Evolutionary conservation across 2,329 filamentous ascomycete genomes (phyloP), one percentile per base, ranked within the genome.

Genomic region (Cladosporium sp.): DNA sequence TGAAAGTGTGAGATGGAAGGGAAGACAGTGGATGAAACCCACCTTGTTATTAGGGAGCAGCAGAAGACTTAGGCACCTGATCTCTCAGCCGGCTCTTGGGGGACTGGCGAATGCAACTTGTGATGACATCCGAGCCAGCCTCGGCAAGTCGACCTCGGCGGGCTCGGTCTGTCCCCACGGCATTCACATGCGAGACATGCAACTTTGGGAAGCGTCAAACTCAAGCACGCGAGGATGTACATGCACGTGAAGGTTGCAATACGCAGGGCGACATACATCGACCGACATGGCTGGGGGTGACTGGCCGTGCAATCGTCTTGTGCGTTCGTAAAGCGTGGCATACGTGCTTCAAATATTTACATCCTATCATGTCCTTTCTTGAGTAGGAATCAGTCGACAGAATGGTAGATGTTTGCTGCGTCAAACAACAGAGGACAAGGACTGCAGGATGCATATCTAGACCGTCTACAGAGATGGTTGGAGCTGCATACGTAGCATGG

Each of bases 71-170:
- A 33, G 32, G 32, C 43, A 46, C 45, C 45, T 49, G 45, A 40
- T 49, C 36, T 32, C 38, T 27, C 22, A 5, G 5, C 43, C 33
- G 43, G 35, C 33, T 48, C 43, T 39, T 39, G 43, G 15, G 29
- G 29, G 29, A 27, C 22, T 27, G 22, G 22, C 4, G 38, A 16
- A 48, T 20, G 20, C 33, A 20, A 35, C 19, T 20, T 30, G 27
- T 48, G 30, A 35, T 20, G 29, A 43, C 32, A 33, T 45, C 42
- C 42, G 42, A 45, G 42, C 22, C 22, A 45, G 42, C 22, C 22
- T 27, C 22, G 22, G 22, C 22, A 27, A 27, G 22, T 27, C 22
- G 5, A 27, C 42, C 42, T 45, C 42, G 42, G 42, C 12, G 11
- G 11, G 32, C 32, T 33, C 32, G 32, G 32, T 33, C 32, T 33